Evolutionary conservation across 768 basidiomycete genomes (phyloP).

Genomic region (Exsudoporus frostii): DNA sequence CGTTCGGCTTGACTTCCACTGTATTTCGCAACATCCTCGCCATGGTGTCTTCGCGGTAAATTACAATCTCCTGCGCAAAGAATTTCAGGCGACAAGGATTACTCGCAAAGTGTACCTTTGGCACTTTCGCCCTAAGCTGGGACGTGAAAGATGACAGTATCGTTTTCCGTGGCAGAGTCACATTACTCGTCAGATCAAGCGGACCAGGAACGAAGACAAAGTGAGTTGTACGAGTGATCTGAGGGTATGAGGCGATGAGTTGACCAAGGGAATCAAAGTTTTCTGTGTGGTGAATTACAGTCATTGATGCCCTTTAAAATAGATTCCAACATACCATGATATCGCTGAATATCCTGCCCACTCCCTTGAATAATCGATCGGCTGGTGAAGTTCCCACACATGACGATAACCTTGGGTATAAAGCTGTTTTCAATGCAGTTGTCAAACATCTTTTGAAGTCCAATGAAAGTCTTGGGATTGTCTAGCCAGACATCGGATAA

Average conservation of each 20-base stretch:
- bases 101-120: constrained; percentile 77
- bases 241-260: constrained; percentile 76
- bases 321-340: constrained; percentile 60
- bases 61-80: constrained; percentile 92
- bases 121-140: constrained; percentile 67
- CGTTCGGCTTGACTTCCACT: constrained; percentile 81
- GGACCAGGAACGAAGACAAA: constrained; percentile 97
- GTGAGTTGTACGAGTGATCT: constrained; percentile 74
- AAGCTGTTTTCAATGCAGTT: constrained; percentile 84
- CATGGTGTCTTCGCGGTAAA: constrained; percentile 93
- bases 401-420: constrained; percentile 83
- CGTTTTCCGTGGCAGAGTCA: constrained; percentile 76
- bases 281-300: constrained; percentile 45
- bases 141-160: constrained; percentile 73
- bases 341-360: constrained; percentile 73
- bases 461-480: constrained; percentile 74
- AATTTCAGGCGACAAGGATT: constrained; percentile 96
- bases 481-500: constrained; percentile 97
- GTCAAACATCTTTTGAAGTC: constrained; percentile 83
- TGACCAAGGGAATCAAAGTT: constrained; percentile 86
- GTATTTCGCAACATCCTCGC: constrained; percentile 89
- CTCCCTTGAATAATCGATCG: constrained; percentile 76
- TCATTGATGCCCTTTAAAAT: neutral
- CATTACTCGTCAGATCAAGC: constrained; percentile 79
- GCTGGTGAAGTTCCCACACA: constrained; percentile 95